Evolutionary conservation across 257 asterid species (phyloP).

Genomic region (Solanum chaucha): DNA sequence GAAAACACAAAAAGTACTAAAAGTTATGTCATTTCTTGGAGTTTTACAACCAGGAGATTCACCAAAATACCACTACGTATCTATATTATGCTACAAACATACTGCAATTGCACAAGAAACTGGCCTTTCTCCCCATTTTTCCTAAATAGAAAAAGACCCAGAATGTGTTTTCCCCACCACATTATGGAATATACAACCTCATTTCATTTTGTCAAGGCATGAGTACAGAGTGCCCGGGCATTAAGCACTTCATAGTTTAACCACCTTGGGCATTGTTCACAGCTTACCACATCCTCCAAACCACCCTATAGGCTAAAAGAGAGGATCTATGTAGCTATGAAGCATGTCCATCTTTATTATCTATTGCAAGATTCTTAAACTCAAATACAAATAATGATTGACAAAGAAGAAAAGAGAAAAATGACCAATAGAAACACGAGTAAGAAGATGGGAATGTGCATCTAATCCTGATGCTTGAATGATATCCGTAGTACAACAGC

Average conservation of each 20-base stretch:
- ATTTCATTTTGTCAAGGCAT: neutral
- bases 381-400: neutral
- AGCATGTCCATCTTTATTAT: neutral
- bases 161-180: neutral
- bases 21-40: neutral
- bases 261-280: neutral
- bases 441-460: neutral
- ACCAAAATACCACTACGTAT: neutral
- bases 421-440: neutral
- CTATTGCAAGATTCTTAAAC: neutral
- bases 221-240: neutral
- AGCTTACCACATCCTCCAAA: neutral
- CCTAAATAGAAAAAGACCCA: neutral
- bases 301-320: neutral
- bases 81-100: neutral
- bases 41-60: neutral
- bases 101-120: neutral
- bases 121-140: neutral
- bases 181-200: neutral
- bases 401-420: neutral
- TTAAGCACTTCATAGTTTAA: neutral
- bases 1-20: neutral
- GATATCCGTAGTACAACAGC: neutral
- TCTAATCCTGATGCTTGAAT: neutral
- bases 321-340: neutral